phyloP scores from a whole-genome alignment of 2,329 filamentous ascomycete species.

The Plectosphaerella cucumerina region DNA sequence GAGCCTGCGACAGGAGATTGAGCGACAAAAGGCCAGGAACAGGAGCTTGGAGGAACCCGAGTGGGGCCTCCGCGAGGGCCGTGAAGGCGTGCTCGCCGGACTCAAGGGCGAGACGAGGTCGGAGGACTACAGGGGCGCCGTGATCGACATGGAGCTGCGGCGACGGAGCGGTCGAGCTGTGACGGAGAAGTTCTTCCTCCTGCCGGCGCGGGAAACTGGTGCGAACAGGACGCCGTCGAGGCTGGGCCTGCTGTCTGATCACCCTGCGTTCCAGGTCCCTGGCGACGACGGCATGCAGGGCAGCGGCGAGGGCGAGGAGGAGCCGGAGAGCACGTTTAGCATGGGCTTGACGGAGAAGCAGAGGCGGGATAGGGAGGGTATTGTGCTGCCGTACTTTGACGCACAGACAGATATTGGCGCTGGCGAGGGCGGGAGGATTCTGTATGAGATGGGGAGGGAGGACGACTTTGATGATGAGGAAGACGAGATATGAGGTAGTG shows the following conservation, averaged over 20 bases:
- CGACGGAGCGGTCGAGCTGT: conserved; percentile 77
- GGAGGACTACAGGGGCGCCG: conserved; percentile 44
- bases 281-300: conserved; percentile 29
- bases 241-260: conserved; percentile 67
- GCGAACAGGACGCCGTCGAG: conserved; percentile 20
- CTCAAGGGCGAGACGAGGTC: conserved; percentile 46
- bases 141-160: conserved; percentile 82
- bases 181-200: conserved; percentile 59
- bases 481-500: conserved; percentile 74
- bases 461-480: conserved; percentile 97
- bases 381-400: conserved; percentile 94
- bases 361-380: conserved; percentile 76
- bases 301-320: conserved; percentile 40
- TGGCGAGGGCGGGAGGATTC: conserved; percentile 84
- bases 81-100: conserved; percentile 75
- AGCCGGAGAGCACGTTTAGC: conserved; percentile 75
- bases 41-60: conserved; percentile 70
- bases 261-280: conserved; percentile 60
- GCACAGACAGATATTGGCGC: conserved; percentile 76
- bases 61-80: conserved; percentile 73
- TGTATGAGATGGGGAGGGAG: conserved; percentile 95
- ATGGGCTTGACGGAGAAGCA: conserved; percentile 89
- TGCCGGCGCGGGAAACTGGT: conserved; percentile 16
- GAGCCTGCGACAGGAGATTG: conserved; percentile 70
- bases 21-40: conserved; percentile 70